Percentiles rank a stretch among this genome's conserved stretches.
Evolutionary conservation across 2,329 filamentous ascomycete species (phyloP).

Genomic region (Graphilbum ipis-grandicollis): DNA sequence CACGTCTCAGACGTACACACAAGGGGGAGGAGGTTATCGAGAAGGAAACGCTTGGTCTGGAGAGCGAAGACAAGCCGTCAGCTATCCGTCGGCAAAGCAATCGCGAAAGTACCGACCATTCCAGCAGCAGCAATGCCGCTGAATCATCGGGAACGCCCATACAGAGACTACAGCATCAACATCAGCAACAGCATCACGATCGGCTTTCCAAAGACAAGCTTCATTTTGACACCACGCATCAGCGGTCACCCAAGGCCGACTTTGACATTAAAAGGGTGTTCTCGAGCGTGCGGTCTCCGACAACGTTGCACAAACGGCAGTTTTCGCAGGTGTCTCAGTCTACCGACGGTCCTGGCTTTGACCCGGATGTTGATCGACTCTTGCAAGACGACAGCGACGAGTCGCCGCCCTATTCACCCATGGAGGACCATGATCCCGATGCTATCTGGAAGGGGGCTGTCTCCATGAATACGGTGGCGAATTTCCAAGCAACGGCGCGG

Average conservation of each 20-base stretch:
- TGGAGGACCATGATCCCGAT: constrained; percentile 54
- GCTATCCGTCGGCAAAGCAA: constrained; percentile 18
- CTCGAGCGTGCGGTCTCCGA: constrained; percentile 63
- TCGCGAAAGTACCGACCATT: constrained; percentile 10
- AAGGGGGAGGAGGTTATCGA: constrained; percentile 89
- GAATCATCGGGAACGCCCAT: too few species aligned
- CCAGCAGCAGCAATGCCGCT: too few species aligned
- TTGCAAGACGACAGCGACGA: constrained; percentile 67
- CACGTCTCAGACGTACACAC: constrained; percentile 74
- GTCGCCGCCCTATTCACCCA: constrained; percentile 69
- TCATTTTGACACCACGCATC: constrained; percentile 28
- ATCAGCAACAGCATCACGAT: constrained; percentile 1
- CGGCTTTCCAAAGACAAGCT: constrained; percentile 21
- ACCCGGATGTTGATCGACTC: constrained; percentile 80
- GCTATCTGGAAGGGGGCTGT: constrained; percentile 64
- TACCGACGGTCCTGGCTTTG: constrained; percentile 45
- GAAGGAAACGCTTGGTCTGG: constrained; percentile 36
- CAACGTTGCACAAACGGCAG: constrained; percentile 26
- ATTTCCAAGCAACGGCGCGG: constrained; percentile 61
- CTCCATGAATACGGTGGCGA: constrained; percentile 60
- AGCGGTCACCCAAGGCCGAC: constrained; percentile 35
- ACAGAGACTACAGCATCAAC: background rate
- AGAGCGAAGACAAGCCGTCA: constrained; percentile 20
- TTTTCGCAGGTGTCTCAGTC: constrained; percentile 28
- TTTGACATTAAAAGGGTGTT: constrained; percentile 83